These are phyloP conservation scores for Secale cereale DNA, from an alignment of 176 grass and related monocot genomes.

Conservation along the genomic window DNA sequence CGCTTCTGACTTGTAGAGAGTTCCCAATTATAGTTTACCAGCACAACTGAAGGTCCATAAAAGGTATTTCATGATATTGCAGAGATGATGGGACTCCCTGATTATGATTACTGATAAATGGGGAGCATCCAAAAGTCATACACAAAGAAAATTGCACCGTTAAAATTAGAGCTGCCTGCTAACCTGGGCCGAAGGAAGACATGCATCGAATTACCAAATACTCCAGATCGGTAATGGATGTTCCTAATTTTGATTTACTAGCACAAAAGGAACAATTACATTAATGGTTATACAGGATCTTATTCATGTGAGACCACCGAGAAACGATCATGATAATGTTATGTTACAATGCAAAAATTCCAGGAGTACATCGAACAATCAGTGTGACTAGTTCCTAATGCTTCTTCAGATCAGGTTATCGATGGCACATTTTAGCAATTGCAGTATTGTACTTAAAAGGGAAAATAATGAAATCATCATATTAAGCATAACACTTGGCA, in stretches of 20 bases:
- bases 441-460: not conserved
- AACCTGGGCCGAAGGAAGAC: not conserved
- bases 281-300: constrained; percentile 5
- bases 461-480: constrained; percentile 9
- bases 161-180: not conserved
- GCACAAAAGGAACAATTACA: constrained; percentile 7
- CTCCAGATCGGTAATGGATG: not conserved
- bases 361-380: not conserved
- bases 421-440: not conserved
- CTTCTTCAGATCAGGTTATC: constrained; percentile 8
- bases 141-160: not conserved
- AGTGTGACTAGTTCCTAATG: not conserved
- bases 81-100: not conserved
- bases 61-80: not conserved
- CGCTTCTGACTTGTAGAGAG: not conserved
- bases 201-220: not conserved
- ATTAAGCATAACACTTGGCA: not conserved
- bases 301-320: not conserved
- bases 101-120: not conserved
- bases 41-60: not conserved
- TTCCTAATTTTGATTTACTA: constrained; percentile 21
- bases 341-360: not conserved
- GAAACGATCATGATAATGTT: not conserved
- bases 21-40: not conserved
- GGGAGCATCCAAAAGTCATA: constrained; percentile 9